These are phyloP conservation scores for Leccinum incarnatum DNA, from an alignment of 768 basidiomycete species.

Conservation along the genomic window DNA sequence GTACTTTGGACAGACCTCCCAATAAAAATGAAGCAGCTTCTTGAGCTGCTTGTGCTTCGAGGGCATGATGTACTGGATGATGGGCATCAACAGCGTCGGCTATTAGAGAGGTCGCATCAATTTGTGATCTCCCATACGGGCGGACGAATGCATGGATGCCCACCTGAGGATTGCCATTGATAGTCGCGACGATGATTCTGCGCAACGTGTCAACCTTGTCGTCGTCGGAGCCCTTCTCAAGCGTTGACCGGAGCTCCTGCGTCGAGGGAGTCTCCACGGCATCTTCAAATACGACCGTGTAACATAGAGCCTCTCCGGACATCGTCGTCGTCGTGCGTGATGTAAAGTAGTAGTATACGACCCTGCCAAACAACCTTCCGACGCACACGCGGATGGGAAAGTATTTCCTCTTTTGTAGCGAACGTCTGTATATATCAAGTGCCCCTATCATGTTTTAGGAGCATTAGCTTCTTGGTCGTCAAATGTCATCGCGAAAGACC, in stretches of 20 bases:
- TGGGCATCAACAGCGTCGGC: conserved; percentile 94
- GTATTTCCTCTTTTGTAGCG: background rate
- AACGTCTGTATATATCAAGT: no score
- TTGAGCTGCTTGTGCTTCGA: conserved; percentile 94
- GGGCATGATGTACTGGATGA: conserved; percentile 97
- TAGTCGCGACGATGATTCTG: conserved; percentile 88
- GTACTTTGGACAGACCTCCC: conserved; percentile 97
- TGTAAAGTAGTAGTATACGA: background rate
- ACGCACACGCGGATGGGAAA: conserved; percentile 4
- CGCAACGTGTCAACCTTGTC: conserved; percentile 95
- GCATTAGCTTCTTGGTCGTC: no score
- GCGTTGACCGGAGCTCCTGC: conserved; percentile 72
- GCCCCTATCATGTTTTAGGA: no score
- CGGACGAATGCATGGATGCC: conserved; percentile 22
- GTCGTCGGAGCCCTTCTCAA: conserved; percentile 96
- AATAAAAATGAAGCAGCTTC: conserved; percentile 94
- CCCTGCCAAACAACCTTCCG: background rate
- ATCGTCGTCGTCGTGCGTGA: conserved; percentile 19
- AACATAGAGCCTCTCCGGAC: conserved; percentile 63
- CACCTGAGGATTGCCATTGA: conserved; percentile 93
- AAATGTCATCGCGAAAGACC: background rate
- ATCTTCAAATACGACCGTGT: conserved; percentile 77
- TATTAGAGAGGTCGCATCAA: conserved; percentile 29
- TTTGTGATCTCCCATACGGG: background rate
- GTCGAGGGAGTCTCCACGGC: conserved; percentile 72